These are phyloP conservation scores for Phytopythium ostracodes DNA, from an alignment of 352 stramenopile species.

Conservation along the genomic window DNA sequence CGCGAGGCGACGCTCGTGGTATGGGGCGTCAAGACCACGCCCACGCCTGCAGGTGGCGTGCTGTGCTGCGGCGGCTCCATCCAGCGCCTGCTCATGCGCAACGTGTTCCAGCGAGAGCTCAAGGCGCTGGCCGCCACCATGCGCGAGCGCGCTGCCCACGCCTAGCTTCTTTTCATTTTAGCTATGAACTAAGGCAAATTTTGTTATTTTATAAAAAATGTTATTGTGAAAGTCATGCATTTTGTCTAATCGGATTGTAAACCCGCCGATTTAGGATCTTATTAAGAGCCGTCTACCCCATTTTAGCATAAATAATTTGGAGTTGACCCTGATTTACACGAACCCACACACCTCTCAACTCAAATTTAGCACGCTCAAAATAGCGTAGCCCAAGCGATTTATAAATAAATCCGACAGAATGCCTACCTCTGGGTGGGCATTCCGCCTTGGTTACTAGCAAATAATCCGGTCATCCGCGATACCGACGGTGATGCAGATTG, in stretches of 20 bases:
- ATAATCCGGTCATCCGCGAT: not conserved
- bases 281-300: not conserved
- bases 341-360: not conserved
- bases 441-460: not conserved
- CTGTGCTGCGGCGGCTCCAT: slow-evolving; percentile 38
- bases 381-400: not conserved
- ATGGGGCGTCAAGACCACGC: slow-evolving; percentile 34
- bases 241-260: not conserved
- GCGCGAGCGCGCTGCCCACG: not conserved
- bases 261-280: not conserved
- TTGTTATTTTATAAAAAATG: not conserved
- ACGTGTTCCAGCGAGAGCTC: slow-evolving; percentile 23
- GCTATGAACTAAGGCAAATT: not conserved
- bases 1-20: slow-evolving; percentile 35
- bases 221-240: not conserved
- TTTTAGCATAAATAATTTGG: not conserved
- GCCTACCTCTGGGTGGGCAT: not conserved
- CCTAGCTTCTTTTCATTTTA: slow-evolving; percentile 2
- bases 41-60: slow-evolving; percentile 31
- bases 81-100: slow-evolving; percentile 31
- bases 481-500: not conserved
- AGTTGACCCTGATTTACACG: not conserved
- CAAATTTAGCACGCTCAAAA: not conserved
- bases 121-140: slow-evolving; percentile 10
- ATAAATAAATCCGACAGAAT: not conserved